phyloP scores from a whole-genome alignment of 2,329 filamentous ascomycete species.

The Aspergillus sclerotialis region DNA sequence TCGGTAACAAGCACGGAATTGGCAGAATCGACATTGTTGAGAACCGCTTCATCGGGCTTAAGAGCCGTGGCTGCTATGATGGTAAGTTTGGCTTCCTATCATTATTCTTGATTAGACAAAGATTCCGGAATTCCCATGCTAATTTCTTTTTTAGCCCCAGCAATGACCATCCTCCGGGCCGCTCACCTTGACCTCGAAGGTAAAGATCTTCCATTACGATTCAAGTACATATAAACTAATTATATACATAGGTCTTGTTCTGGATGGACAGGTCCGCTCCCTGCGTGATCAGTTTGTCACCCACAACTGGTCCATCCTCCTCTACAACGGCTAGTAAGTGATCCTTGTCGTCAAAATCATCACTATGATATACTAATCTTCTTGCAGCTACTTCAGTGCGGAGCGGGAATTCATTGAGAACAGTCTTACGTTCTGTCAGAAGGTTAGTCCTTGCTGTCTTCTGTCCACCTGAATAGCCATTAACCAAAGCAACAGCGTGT shows the following conservation, averaged over 20 bases:
- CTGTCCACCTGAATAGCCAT: slow-evolving; percentile 11
- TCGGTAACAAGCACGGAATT: slow-evolving; percentile 66
- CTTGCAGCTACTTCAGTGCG: slow-evolving; percentile 54
- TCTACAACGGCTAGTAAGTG: slow-evolving; percentile 51
- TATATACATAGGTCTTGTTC: slow-evolving; percentile 46
- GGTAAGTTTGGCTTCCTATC: slow-evolving; percentile 36
- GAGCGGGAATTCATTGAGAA: slow-evolving; percentile 66
- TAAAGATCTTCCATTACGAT: slow-evolving; percentile 6
- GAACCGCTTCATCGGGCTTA: slow-evolving; percentile 73
- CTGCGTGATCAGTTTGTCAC: slow-evolving; percentile 67
- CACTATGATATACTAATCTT: slow-evolving; percentile 4
- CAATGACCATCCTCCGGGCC: slow-evolving; percentile 26
- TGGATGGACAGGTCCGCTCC: slow-evolving; percentile 62
- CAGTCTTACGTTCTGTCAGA: slow-evolving; percentile 54
- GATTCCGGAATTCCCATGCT: no score
- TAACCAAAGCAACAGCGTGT: slow-evolving; percentile 35
- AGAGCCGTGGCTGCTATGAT: slow-evolving; percentile 76
- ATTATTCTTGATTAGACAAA: no score
- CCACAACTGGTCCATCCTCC: slow-evolving; percentile 50
- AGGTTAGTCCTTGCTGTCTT: slow-evolving; percentile 16
- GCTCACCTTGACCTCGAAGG: slow-evolving; percentile 49
- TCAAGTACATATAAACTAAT: slow-evolving; percentile 4
- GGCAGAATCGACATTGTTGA: slow-evolving; percentile 80
- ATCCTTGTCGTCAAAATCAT: no score
- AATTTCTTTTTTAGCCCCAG: slow-evolving; percentile 15